Percentiles rank a stretch among this genome's conserved stretches.
Evolutionary conservation across 345 rosid species (phyloP).

Genomic region (Boechera stricta): DNA sequence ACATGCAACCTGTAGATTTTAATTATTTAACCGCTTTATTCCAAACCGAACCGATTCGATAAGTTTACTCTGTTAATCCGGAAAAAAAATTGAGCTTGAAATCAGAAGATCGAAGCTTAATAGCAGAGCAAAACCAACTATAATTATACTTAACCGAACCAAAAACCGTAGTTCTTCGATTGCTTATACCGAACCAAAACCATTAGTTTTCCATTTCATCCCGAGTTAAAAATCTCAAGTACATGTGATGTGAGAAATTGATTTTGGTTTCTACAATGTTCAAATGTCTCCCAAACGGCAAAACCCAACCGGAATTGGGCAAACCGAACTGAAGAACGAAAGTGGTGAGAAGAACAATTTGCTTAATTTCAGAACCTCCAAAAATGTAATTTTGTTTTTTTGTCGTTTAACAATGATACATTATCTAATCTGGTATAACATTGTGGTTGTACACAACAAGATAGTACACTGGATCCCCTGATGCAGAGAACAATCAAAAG

Average conservation of each 20-base stretch:
- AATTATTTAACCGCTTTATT: slow-evolving; percentile 14
- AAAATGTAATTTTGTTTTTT: not conserved
- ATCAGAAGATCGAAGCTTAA: too few relatives aligned
- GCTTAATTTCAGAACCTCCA: not conserved
- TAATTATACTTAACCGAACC: too few relatives aligned
- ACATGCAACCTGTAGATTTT: slow-evolving; percentile 24
- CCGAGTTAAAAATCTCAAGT: too few relatives aligned
- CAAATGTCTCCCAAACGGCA: not conserved
- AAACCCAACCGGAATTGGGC: not conserved
- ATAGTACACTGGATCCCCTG: slow-evolving; percentile 25
- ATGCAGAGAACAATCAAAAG: not conserved
- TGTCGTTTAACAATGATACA: slow-evolving; percentile 9
- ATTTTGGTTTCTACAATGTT: too few relatives aligned
- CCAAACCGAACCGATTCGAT: slow-evolving; percentile 3
- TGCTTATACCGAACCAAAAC: too few relatives aligned
- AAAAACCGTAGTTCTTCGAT: too few relatives aligned
- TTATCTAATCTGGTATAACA: slow-evolving; percentile 13
- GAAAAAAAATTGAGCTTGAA: too few relatives aligned
- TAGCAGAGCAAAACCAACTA: too few relatives aligned
- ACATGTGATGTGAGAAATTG: too few relatives aligned
- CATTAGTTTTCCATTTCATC: too few relatives aligned
- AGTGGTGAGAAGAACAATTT: not conserved
- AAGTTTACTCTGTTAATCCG: too few relatives aligned
- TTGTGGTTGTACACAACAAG: slow-evolving; percentile 35
- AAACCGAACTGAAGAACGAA: not conserved